phyloP scores from a whole-genome alignment of 2,329 filamentous ascomycete species.

The Phyllosticta ampelicida region DNA sequence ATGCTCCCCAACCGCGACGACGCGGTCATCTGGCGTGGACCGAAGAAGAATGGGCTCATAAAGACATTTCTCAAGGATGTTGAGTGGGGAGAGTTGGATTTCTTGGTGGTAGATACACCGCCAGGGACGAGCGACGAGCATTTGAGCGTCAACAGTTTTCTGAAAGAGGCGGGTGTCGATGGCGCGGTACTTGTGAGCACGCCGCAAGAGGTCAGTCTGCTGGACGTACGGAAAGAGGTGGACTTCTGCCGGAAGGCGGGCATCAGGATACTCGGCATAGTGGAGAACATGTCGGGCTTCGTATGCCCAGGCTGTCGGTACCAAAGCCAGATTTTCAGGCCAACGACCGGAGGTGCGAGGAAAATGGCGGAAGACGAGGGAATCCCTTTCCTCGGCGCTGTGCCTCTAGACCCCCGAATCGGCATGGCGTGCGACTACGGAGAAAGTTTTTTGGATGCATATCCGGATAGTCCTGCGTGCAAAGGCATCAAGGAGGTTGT shows the following conservation, averaged over 20 bases:
- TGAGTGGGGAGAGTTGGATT: slow-evolving; percentile 92
- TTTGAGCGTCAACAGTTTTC: slow-evolving; percentile 79
- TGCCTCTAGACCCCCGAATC: slow-evolving; percentile 86
- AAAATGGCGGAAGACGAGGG: slow-evolving; percentile 74
- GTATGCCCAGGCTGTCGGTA: slow-evolving; percentile 88
- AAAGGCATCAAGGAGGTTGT: slow-evolving; percentile 73
- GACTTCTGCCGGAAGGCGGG: slow-evolving; percentile 95
- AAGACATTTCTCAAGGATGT: slow-evolving; percentile 98
- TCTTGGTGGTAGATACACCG: slow-evolving; percentile 86
- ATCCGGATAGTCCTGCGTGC: slow-evolving; percentile 86
- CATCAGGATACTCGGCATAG: slow-evolving; percentile 76
- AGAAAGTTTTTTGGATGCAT: slow-evolving; percentile 92
- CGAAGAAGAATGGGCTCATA: slow-evolving; percentile 97
- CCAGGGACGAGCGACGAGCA: slow-evolving; percentile 95
- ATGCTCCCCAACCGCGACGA: slow-evolving; percentile 92
- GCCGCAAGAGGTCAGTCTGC: slow-evolving; percentile 81
- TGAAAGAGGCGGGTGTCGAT: slow-evolving; percentile 85
- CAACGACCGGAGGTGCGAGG: slow-evolving; percentile 79
- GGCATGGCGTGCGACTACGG: slow-evolving; percentile 96
- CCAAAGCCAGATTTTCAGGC: slow-evolving; percentile 71
- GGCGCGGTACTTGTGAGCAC: slow-evolving; percentile 90
- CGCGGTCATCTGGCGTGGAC: slow-evolving; percentile 92
- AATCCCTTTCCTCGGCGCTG: slow-evolving; percentile 78
- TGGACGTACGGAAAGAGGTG: slow-evolving; percentile 94
- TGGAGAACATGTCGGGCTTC: slow-evolving; percentile 97